phyloP scores from a whole-genome alignment of 2,329 filamentous ascomycete species.

The Fusarium virguliforme region DNA sequence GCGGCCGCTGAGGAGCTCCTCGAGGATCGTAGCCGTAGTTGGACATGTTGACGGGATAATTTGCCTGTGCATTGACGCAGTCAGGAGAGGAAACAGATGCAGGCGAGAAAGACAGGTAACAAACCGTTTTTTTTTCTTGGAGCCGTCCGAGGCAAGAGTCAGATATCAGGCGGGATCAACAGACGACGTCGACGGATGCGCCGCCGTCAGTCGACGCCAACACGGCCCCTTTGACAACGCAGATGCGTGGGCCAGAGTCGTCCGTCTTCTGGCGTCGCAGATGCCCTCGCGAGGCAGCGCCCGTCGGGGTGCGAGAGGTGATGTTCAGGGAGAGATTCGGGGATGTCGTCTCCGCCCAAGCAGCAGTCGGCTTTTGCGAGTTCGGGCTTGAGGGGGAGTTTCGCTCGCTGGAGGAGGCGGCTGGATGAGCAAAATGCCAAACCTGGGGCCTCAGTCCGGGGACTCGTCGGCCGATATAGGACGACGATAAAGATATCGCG shows the following conservation, averaged over 20 bases:
- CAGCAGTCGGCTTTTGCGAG: slow-evolving; percentile 45
- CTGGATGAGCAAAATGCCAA: slow-evolving; percentile 39
- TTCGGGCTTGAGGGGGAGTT: slow-evolving; percentile 40
- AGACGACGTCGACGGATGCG: slow-evolving; percentile 54
- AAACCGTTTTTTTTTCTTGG: slow-evolving; percentile 29
- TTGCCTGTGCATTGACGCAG: slow-evolving; percentile 35
- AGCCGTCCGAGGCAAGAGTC: slow-evolving; percentile 48
- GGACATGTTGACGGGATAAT: slow-evolving; percentile 63
- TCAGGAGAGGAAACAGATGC: slow-evolving; percentile 29
- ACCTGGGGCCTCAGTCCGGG: slow-evolving; percentile 37
- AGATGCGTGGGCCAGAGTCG: slow-evolving; percentile 34
- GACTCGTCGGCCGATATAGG: slow-evolving; percentile 36
- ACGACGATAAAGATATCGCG: slow-evolving; percentile 29
- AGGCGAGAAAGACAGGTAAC: slow-evolving; percentile 33
- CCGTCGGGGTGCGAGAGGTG: slow-evolving; percentile 23
- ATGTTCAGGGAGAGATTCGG: slow-evolving; percentile 34
- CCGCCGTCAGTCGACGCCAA: slow-evolving; percentile 54
- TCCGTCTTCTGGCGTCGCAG: slow-evolving; percentile 35
- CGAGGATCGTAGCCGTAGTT: slow-evolving; percentile 72
- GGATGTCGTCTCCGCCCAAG: slow-evolving; percentile 40
- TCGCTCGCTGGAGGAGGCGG: slow-evolving; percentile 32
- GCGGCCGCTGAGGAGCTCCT: slow-evolving; percentile 58
- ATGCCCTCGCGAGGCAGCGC: slow-evolving; percentile 38
- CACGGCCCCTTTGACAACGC: slow-evolving; percentile 45
- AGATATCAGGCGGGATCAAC: slow-evolving; percentile 47